phyloP scores from a whole-genome alignment of 208 protist species.

The Kentomonas sorsogonicus region DNA sequence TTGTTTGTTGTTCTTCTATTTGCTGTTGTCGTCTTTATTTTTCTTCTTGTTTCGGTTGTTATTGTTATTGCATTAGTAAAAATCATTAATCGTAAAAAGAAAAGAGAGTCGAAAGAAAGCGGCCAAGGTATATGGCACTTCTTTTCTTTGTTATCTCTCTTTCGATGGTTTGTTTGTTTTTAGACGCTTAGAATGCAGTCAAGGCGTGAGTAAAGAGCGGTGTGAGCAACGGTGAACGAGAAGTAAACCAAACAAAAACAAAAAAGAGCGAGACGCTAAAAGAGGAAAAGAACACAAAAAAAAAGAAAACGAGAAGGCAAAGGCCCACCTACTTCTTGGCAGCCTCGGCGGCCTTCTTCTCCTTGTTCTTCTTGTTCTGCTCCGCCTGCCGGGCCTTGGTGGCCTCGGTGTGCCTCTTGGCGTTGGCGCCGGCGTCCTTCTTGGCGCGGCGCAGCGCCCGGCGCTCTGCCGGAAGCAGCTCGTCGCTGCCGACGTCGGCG shows the following conservation, averaged over 20 bases:
- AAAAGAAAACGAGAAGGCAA: constrained; percentile 15
- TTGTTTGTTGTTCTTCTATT: neutral
- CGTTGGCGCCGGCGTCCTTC: constrained; percentile 48
- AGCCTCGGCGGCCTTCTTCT: constrained; percentile 8
- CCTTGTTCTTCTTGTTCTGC: constrained; percentile 29
- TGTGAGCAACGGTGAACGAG: too few relatives aligned
- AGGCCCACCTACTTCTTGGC: constrained; percentile 15
- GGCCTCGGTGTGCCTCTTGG: constrained; percentile 30
- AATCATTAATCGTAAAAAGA: neutral
- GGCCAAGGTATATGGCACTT: neutral
- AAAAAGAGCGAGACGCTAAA: constrained; percentile 8
- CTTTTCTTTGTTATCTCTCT: neutral
- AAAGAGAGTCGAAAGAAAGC: neutral
- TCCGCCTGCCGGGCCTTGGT: constrained; percentile 28
- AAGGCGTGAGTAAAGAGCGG: neutral
- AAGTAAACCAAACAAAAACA: neutral
- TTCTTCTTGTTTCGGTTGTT: neutral
- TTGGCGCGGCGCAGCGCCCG: constrained; percentile 70
- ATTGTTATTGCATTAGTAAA: neutral
- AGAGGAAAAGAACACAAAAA: neutral
- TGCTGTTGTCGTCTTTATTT: neutral
- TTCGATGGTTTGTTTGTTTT: neutral
- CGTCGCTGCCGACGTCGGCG: constrained; percentile 60
- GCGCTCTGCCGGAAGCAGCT: constrained; percentile 68
- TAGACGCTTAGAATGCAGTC: neutral